These are phyloP conservation scores for Astrothelium macrocarpum DNA, from an alignment of 495 filamentous ascomycete species.

Conservation along the genomic window DNA sequence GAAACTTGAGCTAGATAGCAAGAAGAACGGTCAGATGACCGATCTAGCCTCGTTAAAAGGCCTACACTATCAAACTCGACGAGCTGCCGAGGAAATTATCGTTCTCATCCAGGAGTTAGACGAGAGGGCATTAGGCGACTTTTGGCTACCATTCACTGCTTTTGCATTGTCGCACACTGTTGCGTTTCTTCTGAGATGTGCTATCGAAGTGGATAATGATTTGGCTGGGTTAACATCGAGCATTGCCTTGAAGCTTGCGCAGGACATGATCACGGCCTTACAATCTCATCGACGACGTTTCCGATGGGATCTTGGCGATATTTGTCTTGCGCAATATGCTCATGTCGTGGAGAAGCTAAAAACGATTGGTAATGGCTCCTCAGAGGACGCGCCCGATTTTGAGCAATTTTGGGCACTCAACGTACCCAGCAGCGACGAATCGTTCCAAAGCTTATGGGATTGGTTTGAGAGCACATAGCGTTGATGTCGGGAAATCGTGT, in stretches of 20 bases:
- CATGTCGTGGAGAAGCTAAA: not conserved
- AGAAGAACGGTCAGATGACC: not conserved
- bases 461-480: not conserved
- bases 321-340: not conserved
- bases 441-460: not conserved
- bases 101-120: not conserved
- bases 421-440: not conserved
- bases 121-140: not conserved
- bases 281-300: not conserved
- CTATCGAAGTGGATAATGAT: not conserved
- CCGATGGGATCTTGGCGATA: not conserved
- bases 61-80: not conserved
- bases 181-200: not conserved
- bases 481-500: not conserved
- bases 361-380: not conserved
- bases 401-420: not conserved
- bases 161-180: not conserved
- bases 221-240: not conserved
- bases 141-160: not conserved
- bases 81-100: not conserved
- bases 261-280: not conserved
- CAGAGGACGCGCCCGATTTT: not conserved
- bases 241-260: not conserved
- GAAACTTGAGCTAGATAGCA: not conserved
- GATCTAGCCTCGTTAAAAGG: not conserved